Conservation (phyloP, 148 eudicot genomes). For the Rhododendron griersonianum region DNA sequence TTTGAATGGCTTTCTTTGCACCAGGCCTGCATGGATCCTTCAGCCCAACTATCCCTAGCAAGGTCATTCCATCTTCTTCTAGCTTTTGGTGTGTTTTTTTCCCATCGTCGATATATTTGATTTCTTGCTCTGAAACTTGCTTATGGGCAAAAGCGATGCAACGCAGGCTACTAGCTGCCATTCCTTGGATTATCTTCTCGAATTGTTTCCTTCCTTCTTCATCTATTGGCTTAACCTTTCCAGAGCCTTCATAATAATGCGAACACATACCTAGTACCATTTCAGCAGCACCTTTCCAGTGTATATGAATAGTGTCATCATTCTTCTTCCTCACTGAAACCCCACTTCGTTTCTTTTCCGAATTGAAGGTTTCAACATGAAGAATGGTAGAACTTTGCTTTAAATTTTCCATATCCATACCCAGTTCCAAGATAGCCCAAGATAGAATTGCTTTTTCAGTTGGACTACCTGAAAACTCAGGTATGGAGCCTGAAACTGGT, state of each 20-base stretch:
- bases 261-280: constrained; percentile 61
- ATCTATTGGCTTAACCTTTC: constrained; percentile 32
- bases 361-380: constrained; percentile 73
- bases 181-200: constrained; percentile 58
- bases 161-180: constrained; percentile 83
- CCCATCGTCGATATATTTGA: constrained; percentile 18
- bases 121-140: constrained; percentile 21
- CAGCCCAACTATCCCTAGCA: constrained; percentile 75
- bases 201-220: constrained; percentile 40
- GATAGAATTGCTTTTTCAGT: constrained; percentile 83
- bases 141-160: constrained; percentile 88
- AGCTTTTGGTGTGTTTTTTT: constrained; percentile 27
- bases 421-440: constrained; percentile 68
- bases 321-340: constrained; percentile 40
- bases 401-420: constrained; percentile 55
- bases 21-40: constrained; percentile 89
- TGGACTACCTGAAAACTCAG: constrained; percentile 75
- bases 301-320: constrained; percentile 41
- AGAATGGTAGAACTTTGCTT: constrained; percentile 41
- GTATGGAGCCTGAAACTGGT: constrained; percentile 28
- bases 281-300: constrained; percentile 95
- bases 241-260: constrained; percentile 33
- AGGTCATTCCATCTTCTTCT: constrained; percentile 44
- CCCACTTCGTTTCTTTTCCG: constrained; percentile 79
- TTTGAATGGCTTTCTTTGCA: constrained; percentile 50